Base-by-base conservation (phyloP, 1,284 basidiomycete genomes). In the Melampsora americana region DNA sequence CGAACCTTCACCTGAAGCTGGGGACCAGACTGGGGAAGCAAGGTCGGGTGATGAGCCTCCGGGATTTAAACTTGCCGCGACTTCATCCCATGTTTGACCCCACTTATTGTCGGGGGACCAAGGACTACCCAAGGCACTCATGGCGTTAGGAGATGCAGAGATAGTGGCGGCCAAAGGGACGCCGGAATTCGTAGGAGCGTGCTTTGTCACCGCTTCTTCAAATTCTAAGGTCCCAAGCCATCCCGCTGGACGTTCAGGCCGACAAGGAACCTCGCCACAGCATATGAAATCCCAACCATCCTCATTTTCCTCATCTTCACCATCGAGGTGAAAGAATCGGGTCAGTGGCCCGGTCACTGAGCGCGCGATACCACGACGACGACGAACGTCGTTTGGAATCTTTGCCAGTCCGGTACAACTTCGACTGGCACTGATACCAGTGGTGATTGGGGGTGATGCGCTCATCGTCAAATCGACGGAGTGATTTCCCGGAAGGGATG, bases 271-370 rank as follows among this genome's bases (percentile, higher is more conserved):
- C 50, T 53, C 50, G 50, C 50, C 50, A 23, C 50, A 53, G 23
- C 50, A 53, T 53, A 53, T 53, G 23, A 53, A 53, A 23, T 53
- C 50, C 50, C 50, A 53, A 53, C 50, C 50, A 20, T 53, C 50
- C 16, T 53, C 50, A 53, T 53, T 23, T 5, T 53, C 50, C 16
- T 23, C 50, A 53, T 53, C 50, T 20, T 53, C 50, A 53, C 23
- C 18, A 23, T 53, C 14, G 18, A 20, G 18, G 23, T 53, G 50
- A 23, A 53, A 53, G 16, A 53, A 23, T 23, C 14, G 50, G 50
- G 50, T 53, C 5, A 53, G 4, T 53, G 50, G 50, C 23, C 50
- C 50, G 3, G 50, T 53, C 50, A 53, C 50, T 23, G 50, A 53
- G 50, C 50, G 50, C 5, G 50, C 50, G 14, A 53, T 53, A 18